These are phyloP conservation scores for Podila verticillata DNA, from an alignment of 192 early-diverging fungal species.

Conservation along the genomic window DNA sequence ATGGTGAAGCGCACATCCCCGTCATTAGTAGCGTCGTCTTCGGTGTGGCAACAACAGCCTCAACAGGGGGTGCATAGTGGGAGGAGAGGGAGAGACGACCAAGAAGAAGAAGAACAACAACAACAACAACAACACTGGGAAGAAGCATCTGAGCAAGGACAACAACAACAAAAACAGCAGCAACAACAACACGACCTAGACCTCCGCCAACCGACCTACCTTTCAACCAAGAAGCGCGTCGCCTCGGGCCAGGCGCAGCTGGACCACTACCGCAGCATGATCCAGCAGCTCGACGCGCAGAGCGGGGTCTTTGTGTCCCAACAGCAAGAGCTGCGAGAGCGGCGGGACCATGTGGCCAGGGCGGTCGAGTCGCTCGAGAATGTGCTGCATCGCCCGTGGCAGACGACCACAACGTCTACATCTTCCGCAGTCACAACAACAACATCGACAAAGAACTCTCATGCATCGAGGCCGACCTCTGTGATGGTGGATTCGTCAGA, in stretches of 20 bases:
- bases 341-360: neutral
- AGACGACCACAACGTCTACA: neutral
- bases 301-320: neutral
- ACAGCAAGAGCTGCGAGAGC: neutral
- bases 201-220: neutral
- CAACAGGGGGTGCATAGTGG: too few relatives aligned
- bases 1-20: neutral
- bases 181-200: neutral
- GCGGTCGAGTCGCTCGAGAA: neutral
- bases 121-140: neutral
- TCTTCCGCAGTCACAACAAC: neutral
- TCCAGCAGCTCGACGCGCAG: neutral
- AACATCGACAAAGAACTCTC: neutral
- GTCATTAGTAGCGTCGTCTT: too few relatives aligned
- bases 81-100: neutral
- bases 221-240: neutral
- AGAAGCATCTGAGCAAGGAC: too few relatives aligned
- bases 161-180: too few relatives aligned
- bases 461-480: too few relatives aligned
- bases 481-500: too few relatives aligned
- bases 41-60: too few relatives aligned
- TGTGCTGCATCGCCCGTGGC: neutral
- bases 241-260: neutral
- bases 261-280: neutral
- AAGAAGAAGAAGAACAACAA: neutral